phyloP scores from a whole-genome alignment of 108 stramenopile species.

The Hondaea fermentalgiana region DNA sequence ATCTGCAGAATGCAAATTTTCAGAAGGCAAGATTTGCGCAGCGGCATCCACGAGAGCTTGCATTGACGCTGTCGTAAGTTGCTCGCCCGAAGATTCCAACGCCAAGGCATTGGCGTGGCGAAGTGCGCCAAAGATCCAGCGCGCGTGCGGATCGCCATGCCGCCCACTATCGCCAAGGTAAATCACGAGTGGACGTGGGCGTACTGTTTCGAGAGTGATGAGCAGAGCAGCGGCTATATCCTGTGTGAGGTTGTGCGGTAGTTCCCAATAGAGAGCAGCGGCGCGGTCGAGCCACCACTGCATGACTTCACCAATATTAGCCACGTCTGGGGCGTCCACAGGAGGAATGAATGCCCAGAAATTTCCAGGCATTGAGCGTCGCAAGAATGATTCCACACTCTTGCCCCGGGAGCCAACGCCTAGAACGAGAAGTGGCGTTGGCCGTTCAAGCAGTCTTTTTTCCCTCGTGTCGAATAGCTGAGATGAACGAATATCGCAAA shows the following conservation, averaged over 20 bases:
- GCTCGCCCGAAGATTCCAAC: no score
- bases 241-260: not conserved
- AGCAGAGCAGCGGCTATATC: not conserved
- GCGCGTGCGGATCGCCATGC: not conserved
- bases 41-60: no score
- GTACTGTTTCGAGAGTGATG: not conserved
- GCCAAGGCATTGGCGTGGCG: not conserved
- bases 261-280: not conserved
- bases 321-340: not conserved
- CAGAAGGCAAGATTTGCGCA: no score
- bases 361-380: not conserved
- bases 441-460: not conserved
- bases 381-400: not conserved
- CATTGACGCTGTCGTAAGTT: no score
- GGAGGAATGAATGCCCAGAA: not conserved
- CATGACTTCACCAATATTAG: not conserved
- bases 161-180: not conserved
- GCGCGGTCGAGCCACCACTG: not conserved
- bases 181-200: not conserved
- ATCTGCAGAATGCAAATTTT: no score
- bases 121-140: not conserved
- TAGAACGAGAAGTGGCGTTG: not conserved
- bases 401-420: not conserved
- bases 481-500: not conserved
- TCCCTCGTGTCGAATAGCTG: not conserved